Evolutionary conservation across 2,329 filamentous ascomycete species (phyloP), one percentile per base, ranked within the genome.

Genomic region (Phialocephala subalpina): DNA sequence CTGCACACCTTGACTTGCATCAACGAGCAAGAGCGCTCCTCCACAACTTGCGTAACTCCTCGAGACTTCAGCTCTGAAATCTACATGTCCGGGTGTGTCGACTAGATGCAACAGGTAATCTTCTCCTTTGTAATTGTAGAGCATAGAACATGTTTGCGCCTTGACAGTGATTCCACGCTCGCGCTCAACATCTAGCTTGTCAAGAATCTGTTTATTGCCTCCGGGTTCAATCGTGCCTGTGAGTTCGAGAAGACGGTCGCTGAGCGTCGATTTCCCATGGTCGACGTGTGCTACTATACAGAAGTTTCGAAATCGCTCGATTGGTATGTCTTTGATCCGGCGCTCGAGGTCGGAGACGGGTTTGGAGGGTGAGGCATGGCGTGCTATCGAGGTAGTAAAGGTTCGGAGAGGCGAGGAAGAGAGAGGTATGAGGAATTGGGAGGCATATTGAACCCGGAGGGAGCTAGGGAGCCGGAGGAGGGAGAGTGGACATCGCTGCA

Each of bases 221-320:
- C 93, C 94, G 0, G 92, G 86, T 73, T 92, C 83, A 70, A 99
- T 98, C 7, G 95, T 98, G 22, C 96, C 95, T 0, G 96, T 99
- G 70, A 97, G 84, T 83, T 99, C 96, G 68, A 99, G 86, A 62
- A 99, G 82, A 2, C 96, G 91, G 76, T 99, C 96, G 72, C 91
- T 95, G 61, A 99, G 88, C 4, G 96, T 99, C 77, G 92, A 97
- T 81, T 99, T 99, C 75, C 96, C 96, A 88, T 99, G 96, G 78
- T 99, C 96, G 77, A 99, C 97, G 78, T 99, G 96, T 11, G 96
- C 96, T 60, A 99, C 95, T 75, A 99, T 98, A 80, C 96, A 99
- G 79, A 99, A 99, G 79, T 99, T 99, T 69, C 96, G 91, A 72
- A 89, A 95, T 22, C 92, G 87, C 64, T 91, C 88, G 74, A 94